Base-by-base conservation (phyloP, 2,329 filamentous ascomycete genomes). In the Xylariales sp. region DNA sequence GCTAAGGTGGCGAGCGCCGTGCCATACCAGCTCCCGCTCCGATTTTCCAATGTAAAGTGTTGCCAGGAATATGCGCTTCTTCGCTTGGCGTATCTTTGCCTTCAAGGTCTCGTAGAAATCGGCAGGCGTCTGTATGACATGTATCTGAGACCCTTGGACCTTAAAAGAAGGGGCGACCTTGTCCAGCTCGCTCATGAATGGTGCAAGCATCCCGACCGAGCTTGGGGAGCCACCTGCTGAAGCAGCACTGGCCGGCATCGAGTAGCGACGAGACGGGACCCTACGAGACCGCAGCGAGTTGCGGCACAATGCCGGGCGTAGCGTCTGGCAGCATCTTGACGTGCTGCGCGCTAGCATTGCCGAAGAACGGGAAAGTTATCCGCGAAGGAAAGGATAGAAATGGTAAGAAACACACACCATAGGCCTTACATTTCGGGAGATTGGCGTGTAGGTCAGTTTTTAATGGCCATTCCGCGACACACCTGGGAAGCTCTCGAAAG, bases 31-130 rank as follows among this genome's bases (percentile, higher is more conserved):
- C 51, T 97, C 93, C 62, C 83, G 75, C 63, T 98, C 93, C 2
- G 85, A 85, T 61, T 91, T 95, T 46, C 93, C 93, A 57, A 98
- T 93, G 59, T 98, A 98, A 37, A 98, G 68, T 1, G 93, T 98
- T n/a, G 90, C 95, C 34, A 98, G 69, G 59, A 94, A 98, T 48
- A 98, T 84, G 42, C 87, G 78, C 37, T 67, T 73, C 60, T 88
- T 79, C 8, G 93, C 93, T 45, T 75, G 77, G 37, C 76, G 77
- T 56, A 98, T 96, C 66, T 90, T 95, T 46, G 76, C 66, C 80
- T 96, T 96, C 42, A 98, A 69, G 6, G 84, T 88, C 50, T 85
- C 81, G 62, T 96, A 98, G 59, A 98, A 98, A 37, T 91, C 86
- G n/a, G 77, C 65, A 0, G 93, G 93, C 3, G 85, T 84, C 50